Percentiles rank a stretch among this genome's conserved stretches.
phyloP scores from a whole-genome alignment of 768 basidiomycete species.

The Trametes coccinea region DNA sequence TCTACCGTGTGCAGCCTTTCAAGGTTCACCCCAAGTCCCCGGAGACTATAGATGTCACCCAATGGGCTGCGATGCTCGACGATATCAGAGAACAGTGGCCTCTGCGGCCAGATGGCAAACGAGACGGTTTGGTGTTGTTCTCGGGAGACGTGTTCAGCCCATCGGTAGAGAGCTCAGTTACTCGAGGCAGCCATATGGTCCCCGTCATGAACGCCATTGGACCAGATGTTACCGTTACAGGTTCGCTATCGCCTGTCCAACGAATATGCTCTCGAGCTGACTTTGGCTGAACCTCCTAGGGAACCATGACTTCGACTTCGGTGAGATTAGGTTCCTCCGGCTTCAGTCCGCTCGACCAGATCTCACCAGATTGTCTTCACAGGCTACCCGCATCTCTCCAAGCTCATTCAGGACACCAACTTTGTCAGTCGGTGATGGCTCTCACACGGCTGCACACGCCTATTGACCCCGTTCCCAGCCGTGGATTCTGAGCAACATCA shows the following conservation, averaged over 20 bases:
- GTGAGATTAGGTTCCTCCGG: constrained; percentile 35
- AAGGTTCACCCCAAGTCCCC: constrained; percentile 52
- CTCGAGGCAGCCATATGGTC: constrained; percentile 91
- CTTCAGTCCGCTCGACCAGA: background rate
- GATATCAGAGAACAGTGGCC: constrained; percentile 62
- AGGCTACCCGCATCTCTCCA: constrained; percentile 67
- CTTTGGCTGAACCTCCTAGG: constrained; percentile 42
- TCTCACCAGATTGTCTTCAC: background rate
- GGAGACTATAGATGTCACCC: constrained; percentile 82
- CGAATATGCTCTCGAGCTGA: background rate
- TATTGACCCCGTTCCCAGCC: constrained; percentile 48
- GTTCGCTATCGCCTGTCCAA: constrained; percentile 42
- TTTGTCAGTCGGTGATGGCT: constrained; percentile 53
- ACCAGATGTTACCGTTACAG: constrained; percentile 80
- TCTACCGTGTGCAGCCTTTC: constrained; percentile 79
- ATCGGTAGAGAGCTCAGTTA: constrained; percentile 83
- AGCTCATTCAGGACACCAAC: constrained; percentile 67
- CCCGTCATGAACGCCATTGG: constrained; percentile 81
- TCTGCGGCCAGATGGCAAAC: constrained; percentile 45
- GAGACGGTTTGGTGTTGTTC: constrained; percentile 79
- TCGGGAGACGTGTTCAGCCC: constrained; percentile 91
- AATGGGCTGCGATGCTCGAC: constrained; percentile 75
- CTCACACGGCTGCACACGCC: background rate
- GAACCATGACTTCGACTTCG: constrained; percentile 93
- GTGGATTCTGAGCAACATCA: constrained; percentile 88